These are phyloP conservation scores for Neofusicoccum umdonicola DNA, from an alignment of 2,329 filamentous ascomycete species.

Conservation along the genomic window DNA sequence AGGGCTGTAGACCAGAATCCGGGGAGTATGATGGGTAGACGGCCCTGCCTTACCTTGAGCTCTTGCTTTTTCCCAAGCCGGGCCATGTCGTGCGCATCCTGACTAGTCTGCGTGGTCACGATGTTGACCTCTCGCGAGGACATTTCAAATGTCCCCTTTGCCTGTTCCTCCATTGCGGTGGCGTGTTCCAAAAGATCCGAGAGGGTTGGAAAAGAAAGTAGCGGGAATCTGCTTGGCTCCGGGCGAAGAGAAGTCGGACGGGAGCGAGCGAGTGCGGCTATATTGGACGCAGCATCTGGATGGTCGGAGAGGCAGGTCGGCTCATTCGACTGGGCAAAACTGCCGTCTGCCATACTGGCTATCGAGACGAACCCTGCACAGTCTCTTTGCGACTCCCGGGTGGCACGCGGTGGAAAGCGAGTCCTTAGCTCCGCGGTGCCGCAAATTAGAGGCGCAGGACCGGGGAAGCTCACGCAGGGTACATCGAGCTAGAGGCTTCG, in stretches of 20 bases:
- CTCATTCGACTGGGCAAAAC: not conserved
- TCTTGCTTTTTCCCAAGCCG: constrained; percentile 53
- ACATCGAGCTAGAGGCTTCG: not conserved
- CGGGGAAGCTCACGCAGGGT: not conserved
- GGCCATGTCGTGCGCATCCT: constrained; percentile 38
- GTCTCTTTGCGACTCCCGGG: not conserved
- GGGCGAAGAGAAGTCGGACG: not conserved
- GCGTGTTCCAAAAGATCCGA: not conserved
- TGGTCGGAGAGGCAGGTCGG: not conserved
- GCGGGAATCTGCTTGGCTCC: not conserved
- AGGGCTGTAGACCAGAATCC: not conserved
- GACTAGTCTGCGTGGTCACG: not conserved
- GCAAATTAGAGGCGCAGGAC: not conserved
- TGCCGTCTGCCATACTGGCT: not conserved
- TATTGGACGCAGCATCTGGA: not conserved
- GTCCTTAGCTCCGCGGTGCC: not conserved
- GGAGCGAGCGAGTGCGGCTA: not conserved
- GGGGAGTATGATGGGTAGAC: not conserved
- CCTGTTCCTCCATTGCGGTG: not conserved
- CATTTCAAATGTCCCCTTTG: not conserved
- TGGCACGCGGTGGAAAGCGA: not conserved
- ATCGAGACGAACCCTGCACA: not conserved
- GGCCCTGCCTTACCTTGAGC: constrained; percentile 35
- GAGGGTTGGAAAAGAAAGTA: not conserved
- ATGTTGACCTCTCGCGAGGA: not conserved